Evolutionary conservation across 306 rosid species (phyloP).

Genomic region (Prunus fruticosa): DNA sequence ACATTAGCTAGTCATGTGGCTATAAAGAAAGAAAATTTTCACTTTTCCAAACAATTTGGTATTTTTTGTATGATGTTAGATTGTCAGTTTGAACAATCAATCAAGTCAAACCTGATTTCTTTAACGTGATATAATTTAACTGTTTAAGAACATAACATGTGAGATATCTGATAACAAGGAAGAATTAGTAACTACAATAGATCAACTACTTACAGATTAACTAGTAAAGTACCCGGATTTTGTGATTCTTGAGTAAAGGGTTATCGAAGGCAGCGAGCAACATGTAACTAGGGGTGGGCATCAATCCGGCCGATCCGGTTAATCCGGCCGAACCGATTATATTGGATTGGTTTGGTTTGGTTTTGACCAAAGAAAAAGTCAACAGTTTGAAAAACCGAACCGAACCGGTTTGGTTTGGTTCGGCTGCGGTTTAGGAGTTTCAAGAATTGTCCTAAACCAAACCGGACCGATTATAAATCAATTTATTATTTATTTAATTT

Average conservation of each 20-base stretch:
- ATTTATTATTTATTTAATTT: no score
- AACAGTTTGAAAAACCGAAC: no score
- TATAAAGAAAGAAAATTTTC: background rate
- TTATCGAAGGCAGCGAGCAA: conserved; percentile 26
- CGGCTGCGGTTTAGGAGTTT: no score
- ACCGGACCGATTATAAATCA: no score
- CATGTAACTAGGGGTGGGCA: no score
- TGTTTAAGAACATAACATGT: background rate
- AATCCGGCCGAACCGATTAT: no score
- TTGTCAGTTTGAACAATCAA: background rate
- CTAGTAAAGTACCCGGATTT: conserved; percentile 16
- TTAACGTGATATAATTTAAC: background rate
- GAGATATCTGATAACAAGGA: background rate
- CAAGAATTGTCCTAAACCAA: no score
- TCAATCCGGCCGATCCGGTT: no score
- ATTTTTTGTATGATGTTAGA: background rate
- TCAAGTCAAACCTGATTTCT: background rate
- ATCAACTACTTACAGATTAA: background rate
- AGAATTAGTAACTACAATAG: background rate
- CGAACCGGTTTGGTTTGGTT: no score
- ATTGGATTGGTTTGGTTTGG: no score
- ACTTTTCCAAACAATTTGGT: no score
- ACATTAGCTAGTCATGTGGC: background rate
- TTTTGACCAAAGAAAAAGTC: no score
- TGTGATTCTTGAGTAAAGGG: conserved; percentile 30